These are phyloP conservation scores for Hypoxylon sp. DNA, from an alignment of 2,329 filamentous ascomycete species.

Conservation along the genomic window DNA sequence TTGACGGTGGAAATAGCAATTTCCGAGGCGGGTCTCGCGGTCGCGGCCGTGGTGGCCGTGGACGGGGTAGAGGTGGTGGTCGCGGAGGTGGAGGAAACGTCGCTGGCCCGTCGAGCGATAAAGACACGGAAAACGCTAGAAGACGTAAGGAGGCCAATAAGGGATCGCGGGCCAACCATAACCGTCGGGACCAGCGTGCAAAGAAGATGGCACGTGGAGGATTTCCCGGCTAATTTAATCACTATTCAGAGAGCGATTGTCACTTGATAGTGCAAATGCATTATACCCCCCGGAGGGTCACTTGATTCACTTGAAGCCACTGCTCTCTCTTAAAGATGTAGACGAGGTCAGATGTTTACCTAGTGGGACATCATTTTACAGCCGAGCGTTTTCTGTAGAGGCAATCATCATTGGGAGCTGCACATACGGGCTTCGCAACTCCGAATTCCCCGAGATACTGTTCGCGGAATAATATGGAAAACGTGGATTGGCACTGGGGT, in stretches of 20 bases:
- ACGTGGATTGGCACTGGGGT: slow-evolving; percentile 49
- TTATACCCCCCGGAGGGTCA: slow-evolving; percentile 42
- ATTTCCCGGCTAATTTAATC: slow-evolving; percentile 47
- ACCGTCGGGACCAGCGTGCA: slow-evolving; percentile 79
- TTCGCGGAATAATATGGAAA: slow-evolving; percentile 47
- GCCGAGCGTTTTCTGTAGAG: slow-evolving; percentile 50
- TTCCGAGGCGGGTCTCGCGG: slow-evolving; percentile 62
- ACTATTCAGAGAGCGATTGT: slow-evolving; percentile 3
- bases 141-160: slow-evolving; percentile 87
- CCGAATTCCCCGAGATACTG: slow-evolving; percentile 54
- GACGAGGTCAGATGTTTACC: slow-evolving; percentile 49
- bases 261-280: slow-evolving; percentile 28
- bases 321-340: slow-evolving; percentile 40
- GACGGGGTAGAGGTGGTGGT: slow-evolving; percentile 64
- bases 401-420: slow-evolving; percentile 57
- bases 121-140: slow-evolving; percentile 78
- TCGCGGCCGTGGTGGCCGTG: slow-evolving; percentile 63
- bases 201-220: slow-evolving; percentile 75
- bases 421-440: slow-evolving; percentile 59
- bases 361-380: slow-evolving; percentile 30
- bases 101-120: slow-evolving; percentile 76
- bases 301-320: slow-evolving; percentile 48
- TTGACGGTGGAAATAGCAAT: slow-evolving; percentile 58
- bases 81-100: slow-evolving; percentile 72
- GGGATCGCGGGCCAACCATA: slow-evolving; percentile 86